Evolutionary conservation across 2,329 filamentous ascomycete genomes (phyloP).

Genomic region (Cryoendolithus antarcticus): DNA sequence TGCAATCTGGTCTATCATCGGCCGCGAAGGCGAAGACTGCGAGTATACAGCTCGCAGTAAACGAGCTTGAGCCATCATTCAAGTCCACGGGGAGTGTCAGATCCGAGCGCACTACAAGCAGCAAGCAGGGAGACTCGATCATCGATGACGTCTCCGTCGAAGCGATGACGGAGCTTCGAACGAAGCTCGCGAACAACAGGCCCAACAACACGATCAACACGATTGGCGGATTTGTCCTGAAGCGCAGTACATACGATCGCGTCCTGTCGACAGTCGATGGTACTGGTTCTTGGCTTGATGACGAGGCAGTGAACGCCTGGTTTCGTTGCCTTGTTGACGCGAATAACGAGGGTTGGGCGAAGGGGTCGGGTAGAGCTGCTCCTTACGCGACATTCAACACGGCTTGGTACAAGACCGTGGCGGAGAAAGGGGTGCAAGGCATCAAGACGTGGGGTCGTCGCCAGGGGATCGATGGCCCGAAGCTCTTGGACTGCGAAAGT

Average conservation of each 20-base stretch:
- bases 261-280: conserved; percentile 2
- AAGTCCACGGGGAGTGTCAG: no score
- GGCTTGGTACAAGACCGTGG: conserved; percentile 51
- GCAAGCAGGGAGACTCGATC: no score
- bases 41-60: no score
- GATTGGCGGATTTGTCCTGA: no score
- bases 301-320: conserved; percentile 60
- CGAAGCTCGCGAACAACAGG: no score
- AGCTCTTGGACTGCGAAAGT: conserved; percentile 53
- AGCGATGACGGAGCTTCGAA: no score
- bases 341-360: conserved; percentile 30
- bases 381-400: conserved; percentile 53
- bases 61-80: no score
- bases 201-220: no score
- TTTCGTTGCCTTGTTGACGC: conserved; percentile 47
- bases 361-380: conserved; percentile 39
- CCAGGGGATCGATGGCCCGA: conserved; percentile 44
- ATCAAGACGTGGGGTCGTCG: conserved; percentile 47
- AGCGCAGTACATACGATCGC: conserved; percentile 1
- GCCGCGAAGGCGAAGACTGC: no score
- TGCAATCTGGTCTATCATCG: no score
- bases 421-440: conserved; percentile 29
- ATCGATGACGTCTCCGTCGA: no score
- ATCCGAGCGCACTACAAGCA: no score
- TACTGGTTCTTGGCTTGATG: conserved; percentile 53